Conservation (phyloP, 169 alveolate species). For the Plasmodium cynomolgi region DNA sequence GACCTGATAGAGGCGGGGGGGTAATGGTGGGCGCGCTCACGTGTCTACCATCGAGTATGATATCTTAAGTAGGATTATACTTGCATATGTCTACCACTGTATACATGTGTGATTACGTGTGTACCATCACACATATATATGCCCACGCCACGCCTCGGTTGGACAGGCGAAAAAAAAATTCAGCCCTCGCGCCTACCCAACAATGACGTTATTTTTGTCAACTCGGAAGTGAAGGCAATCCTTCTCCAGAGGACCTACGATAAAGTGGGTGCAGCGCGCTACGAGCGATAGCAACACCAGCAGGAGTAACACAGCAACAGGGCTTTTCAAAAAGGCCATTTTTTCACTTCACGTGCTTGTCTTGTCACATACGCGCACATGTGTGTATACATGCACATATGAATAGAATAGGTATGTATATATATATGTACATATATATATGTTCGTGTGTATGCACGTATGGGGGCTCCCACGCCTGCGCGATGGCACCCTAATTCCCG, state of each 20-base stretch:
- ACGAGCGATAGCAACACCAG: background rate
- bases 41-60: background rate
- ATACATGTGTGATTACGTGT: background rate
- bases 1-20: constrained; percentile 2
- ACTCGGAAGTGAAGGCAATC: constrained; percentile 58
- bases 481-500: background rate
- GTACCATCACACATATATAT: background rate
- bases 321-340: constrained; percentile 18
- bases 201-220: constrained; percentile 36
- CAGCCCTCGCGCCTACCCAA: constrained; percentile 34
- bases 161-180: background rate
- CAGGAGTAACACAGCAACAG: background rate
- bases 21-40: background rate
- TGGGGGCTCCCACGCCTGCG: background rate
- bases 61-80: background rate
- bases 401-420: background rate
- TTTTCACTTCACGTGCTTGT: constrained; percentile 2
- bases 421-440: background rate
- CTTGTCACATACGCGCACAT: constrained; percentile 4
- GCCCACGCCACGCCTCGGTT: background rate
- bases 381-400: background rate
- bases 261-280: constrained; percentile 56
- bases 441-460: background rate
- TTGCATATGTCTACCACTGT: background rate
- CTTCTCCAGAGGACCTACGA: constrained; percentile 28